A percentile compares a stretch with the other conserved stretches of the same genome.
Conservation (phyloP, 257 asterid species). For the Penstemon davidsonii region DNA sequence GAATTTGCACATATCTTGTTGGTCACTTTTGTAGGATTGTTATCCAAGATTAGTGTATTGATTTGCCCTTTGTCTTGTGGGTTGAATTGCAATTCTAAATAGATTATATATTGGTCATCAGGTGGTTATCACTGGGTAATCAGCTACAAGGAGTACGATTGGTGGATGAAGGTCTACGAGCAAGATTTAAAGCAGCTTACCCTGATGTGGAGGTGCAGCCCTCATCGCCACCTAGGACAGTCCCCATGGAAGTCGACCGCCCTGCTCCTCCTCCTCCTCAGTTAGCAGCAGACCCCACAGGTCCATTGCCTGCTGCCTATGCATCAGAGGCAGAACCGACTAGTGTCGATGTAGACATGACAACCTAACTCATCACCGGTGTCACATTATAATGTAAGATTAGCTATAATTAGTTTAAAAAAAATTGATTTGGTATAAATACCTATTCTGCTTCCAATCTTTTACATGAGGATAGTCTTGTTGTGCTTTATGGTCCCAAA, state of each 20-base stretch:
- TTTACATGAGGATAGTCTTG: not conserved
- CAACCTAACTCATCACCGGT: constrained; percentile 26
- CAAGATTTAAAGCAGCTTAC: constrained; percentile 95
- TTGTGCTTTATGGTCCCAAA: not conserved
- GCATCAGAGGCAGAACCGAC: constrained; percentile 39
- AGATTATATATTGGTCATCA: constrained; percentile 31
- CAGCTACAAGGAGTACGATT: constrained; percentile 86
- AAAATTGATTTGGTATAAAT: not conserved
- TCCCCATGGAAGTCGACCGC: constrained; percentile 72
- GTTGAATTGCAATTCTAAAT: not conserved
- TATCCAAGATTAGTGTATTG: too few species aligned
- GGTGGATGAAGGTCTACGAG: constrained; percentile 91
- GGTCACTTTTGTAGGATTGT: too few species aligned
- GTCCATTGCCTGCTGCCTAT: constrained; percentile 25
- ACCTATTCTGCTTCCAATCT: too few species aligned
- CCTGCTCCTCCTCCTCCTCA: constrained; percentile 43
- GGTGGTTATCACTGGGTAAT: constrained; percentile 96
- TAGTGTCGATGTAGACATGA: constrained; percentile 43
- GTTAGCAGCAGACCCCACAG: constrained; percentile 33
- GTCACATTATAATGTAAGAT: not conserved
- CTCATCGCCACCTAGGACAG: constrained; percentile 78
- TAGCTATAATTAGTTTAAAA: not conserved
- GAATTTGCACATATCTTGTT: too few species aligned
- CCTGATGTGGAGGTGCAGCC: constrained; percentile 98
- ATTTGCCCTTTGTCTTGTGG: too few species aligned